Percentiles rank a stretch among this genome's conserved stretches.
Conservation (phyloP, 352 stramenopile species). For the Peronosclerospora sorghi region DNA sequence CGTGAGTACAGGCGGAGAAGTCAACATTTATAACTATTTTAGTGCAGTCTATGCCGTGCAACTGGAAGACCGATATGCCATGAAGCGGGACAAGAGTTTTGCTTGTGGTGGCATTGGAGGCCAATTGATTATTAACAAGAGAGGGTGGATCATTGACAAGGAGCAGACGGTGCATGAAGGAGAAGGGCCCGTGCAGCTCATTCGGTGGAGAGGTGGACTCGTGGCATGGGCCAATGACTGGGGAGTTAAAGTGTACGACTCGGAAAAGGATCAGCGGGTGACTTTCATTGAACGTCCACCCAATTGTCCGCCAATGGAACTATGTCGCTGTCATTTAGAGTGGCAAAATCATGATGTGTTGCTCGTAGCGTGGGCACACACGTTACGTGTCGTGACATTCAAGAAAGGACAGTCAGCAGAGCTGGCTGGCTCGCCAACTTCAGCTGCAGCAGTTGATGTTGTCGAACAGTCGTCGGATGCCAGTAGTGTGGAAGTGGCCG, state of each 20-base stretch:
- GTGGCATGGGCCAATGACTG: slow-evolving; percentile 81
- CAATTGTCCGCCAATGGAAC: slow-evolving; percentile 72
- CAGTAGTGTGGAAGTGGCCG: slow-evolving; percentile 54
- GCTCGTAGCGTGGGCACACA: slow-evolving; percentile 69
- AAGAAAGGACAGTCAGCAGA: slow-evolving; percentile 24
- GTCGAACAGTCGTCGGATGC: slow-evolving; percentile 17
- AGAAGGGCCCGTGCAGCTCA: slow-evolving; percentile 67
- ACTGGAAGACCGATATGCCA: slow-evolving; percentile 64
- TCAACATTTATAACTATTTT: slow-evolving; percentile 87
- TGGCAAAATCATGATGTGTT: slow-evolving; percentile 52
- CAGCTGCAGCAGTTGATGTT: slow-evolving; percentile 16
- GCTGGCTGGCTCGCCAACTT: slow-evolving; percentile 25
- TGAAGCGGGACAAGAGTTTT: slow-evolving; percentile 76
- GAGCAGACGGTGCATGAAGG: slow-evolving; percentile 77
- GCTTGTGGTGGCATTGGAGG: slow-evolving; percentile 67
- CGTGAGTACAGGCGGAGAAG: slow-evolving; percentile 61
- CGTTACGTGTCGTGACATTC: slow-evolving; percentile 69
- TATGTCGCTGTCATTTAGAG: slow-evolving; percentile 70
- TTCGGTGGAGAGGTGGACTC: slow-evolving; percentile 69
- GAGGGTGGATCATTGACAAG: slow-evolving; percentile 84
- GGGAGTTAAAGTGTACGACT: slow-evolving; percentile 80
- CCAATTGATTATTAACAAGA: slow-evolving; percentile 79
- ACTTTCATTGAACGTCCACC: slow-evolving; percentile 75
- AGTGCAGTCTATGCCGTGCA: slow-evolving; percentile 72
- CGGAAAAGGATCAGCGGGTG: slow-evolving; percentile 56